Conservation (phyloP, 2,329 filamentous ascomycete genomes). For the Metarhizium humberi region DNA sequence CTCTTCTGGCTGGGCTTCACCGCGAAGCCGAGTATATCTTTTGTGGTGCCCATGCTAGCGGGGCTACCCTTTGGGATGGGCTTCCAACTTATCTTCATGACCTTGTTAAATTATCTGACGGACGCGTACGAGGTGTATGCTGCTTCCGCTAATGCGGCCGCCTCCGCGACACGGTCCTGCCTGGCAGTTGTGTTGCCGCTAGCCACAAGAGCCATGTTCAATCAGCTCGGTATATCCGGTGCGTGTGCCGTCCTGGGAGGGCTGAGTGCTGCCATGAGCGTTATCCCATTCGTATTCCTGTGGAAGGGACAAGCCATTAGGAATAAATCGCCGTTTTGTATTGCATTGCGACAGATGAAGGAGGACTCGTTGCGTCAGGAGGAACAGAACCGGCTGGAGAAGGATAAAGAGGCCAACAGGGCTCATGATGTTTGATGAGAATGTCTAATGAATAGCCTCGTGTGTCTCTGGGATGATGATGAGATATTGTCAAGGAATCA, state of each 20-base stretch:
- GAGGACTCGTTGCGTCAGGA: conserved; percentile 32
- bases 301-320: conserved; percentile 47
- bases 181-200: conserved; percentile 67
- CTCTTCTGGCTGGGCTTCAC: conserved; percentile 57
- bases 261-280: conserved; percentile 38
- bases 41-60: conserved; percentile 48
- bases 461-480: background rate
- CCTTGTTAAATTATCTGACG: conserved; percentile 54
- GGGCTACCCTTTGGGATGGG: conserved; percentile 54
- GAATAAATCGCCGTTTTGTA: conserved; percentile 50
- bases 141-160: conserved; percentile 71
- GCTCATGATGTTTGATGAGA: background rate
- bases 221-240: conserved; percentile 34
- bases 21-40: conserved; percentile 35
- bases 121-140: conserved; percentile 61
- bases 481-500: background rate
- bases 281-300: conserved; percentile 43
- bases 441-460: background rate
- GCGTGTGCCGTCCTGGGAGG: conserved; percentile 45
- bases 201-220: conserved; percentile 41
- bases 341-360: conserved; percentile 44
- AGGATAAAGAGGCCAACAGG: conserved; percentile 4
- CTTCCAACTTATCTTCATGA: conserved; percentile 55
- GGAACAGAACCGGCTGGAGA: conserved; percentile 22
- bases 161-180: conserved; percentile 86